Conservation (phyloP, 2,329 filamentous ascomycete genomes). For the Pezicula radicicola region DNA sequence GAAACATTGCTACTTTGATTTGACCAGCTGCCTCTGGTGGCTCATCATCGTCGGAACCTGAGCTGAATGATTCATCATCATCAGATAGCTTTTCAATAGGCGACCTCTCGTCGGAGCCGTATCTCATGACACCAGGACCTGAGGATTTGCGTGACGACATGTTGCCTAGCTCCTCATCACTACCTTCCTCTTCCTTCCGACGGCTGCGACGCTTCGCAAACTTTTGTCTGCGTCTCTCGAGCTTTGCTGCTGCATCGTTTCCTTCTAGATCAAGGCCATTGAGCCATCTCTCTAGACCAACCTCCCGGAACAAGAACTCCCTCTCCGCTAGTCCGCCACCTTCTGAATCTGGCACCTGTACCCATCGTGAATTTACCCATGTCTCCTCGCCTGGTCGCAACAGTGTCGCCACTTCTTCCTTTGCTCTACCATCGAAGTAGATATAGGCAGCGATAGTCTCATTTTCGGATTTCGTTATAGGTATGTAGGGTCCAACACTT, state of each 20-base stretch:
- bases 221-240: slow-evolving; percentile 85
- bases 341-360: slow-evolving; percentile 86
- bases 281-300: slow-evolving; percentile 92
- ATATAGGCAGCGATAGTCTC: slow-evolving; percentile 99
- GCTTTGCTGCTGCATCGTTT: slow-evolving; percentile 82
- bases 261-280: slow-evolving; percentile 95
- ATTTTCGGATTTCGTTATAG: slow-evolving; percentile 87
- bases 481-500: slow-evolving; percentile 80
- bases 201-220: slow-evolving; percentile 66
- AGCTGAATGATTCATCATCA: slow-evolving; percentile 72
- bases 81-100: slow-evolving; percentile 68
- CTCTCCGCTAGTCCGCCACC: slow-evolving; percentile 93
- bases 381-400: slow-evolving; percentile 92
- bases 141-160: slow-evolving; percentile 20
- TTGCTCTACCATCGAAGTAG: slow-evolving; percentile 92
- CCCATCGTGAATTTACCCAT: slow-evolving; percentile 98
- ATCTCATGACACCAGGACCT: slow-evolving; percentile 64
- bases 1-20: slow-evolving; percentile 96
- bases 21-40: slow-evolving; percentile 93
- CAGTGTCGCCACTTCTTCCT: slow-evolving; percentile 95
- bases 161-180: slow-evolving; percentile 41
- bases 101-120: slow-evolving; percentile 72
- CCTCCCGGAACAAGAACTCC: slow-evolving; percentile 95
- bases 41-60: slow-evolving; percentile 75
- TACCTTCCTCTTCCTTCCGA: slow-evolving; percentile 49